These are phyloP conservation scores for Bidens hawaiensis DNA, from an alignment of 140 eudicot genomes.

Conservation along the genomic window DNA sequence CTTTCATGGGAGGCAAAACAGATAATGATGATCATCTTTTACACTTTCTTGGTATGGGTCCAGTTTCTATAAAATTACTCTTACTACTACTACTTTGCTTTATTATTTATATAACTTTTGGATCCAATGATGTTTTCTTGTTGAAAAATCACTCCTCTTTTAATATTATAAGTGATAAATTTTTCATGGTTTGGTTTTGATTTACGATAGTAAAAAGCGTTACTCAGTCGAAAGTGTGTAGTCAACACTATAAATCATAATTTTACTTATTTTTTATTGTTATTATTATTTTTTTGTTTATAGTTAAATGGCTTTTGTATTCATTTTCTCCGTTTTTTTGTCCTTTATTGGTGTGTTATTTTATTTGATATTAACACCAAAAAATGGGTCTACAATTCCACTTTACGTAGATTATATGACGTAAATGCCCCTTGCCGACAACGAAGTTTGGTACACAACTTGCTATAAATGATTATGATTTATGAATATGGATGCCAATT, in stretches of 20 bases:
- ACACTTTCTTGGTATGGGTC: slow-evolving; percentile 1
- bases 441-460: neutral
- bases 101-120: neutral
- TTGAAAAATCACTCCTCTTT: neutral
- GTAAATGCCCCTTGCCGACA: neutral
- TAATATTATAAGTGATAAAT: neutral
- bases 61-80: neutral
- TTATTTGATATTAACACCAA: too few relatives aligned
- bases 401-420: neutral
- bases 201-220: neutral
- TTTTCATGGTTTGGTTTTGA: neutral
- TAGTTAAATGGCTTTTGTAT: too few relatives aligned
- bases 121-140: neutral
- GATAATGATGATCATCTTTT: slow-evolving; percentile 35
- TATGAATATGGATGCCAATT: neutral
- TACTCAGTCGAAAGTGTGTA: neutral
- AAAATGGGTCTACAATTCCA: neutral
- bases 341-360: neutral
- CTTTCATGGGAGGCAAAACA: slow-evolving; percentile 77
- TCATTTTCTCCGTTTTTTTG: neutral
- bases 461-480: neutral
- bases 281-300: too few relatives aligned
- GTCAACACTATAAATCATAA: neutral
- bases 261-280: too few relatives aligned
- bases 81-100: neutral